A percentile compares a stretch with the other conserved stretches of the same genome.
These are phyloP conservation scores for Debaryomyces maramus DNA, from an alignment of 805 yeast species.

Conservation along the genomic window DNA sequence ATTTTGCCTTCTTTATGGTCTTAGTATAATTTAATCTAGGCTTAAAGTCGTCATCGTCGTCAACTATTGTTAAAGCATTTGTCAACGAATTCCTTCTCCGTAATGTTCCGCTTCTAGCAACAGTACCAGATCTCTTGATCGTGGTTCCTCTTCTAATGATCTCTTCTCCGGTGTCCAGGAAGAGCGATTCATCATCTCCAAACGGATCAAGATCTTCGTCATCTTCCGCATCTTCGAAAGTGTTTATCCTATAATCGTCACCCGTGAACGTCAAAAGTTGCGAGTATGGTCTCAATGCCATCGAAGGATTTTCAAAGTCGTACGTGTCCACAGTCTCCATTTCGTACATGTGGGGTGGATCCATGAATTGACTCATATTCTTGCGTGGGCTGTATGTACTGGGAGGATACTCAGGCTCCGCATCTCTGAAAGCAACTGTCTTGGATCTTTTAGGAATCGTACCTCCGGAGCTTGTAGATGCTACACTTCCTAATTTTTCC, in stretches of 20 bases:
- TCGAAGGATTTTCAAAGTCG: constrained; percentile 6
- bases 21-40: constrained; percentile 44
- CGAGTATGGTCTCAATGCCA: constrained; percentile 22
- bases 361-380: constrained; percentile 8
- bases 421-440: constrained; percentile 31
- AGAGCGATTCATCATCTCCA: constrained; percentile 45
- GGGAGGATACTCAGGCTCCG: constrained; percentile 32
- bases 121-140: constrained; percentile 21
- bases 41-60: constrained; percentile 38
- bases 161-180: constrained; percentile 43
- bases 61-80: constrained; percentile 9
- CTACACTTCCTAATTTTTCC: constrained; percentile 3
- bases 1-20: constrained; percentile 42
- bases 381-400: constrained; percentile 27
- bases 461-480: neutral
- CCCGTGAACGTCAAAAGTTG: constrained; percentile 29
- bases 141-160: constrained; percentile 32
- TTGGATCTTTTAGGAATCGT: constrained; percentile 15
- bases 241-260: constrained; percentile 40
- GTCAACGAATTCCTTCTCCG: constrained; percentile 7
- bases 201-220: constrained; percentile 41
- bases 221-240: constrained; percentile 39
- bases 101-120: constrained; percentile 5
- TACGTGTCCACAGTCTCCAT: constrained; percentile 10
- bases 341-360: constrained; percentile 15